Percentiles rank a stretch among this genome's conserved stretches.
These are phyloP conservation scores for Rhododendron ovatum DNA, from an alignment of 148 eudicot genomes.

Conservation along the genomic window DNA sequence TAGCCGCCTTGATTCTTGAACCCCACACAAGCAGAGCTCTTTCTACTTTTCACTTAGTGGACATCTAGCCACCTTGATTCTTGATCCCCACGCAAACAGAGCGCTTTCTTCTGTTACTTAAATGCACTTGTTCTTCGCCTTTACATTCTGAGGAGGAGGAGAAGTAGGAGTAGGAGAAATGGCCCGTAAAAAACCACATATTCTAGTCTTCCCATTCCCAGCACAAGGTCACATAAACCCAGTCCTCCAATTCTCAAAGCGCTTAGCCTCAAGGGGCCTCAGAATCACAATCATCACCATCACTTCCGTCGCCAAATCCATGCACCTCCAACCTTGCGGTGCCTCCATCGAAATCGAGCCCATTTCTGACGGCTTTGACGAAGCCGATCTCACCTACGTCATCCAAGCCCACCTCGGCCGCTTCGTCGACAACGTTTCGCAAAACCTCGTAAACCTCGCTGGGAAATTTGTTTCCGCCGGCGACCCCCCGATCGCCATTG, in stretches of 20 bases:
- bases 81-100: too few species aligned
- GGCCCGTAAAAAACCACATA: conserved; percentile 8
- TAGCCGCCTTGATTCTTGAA: too few species aligned
- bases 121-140: background rate
- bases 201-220: conserved; percentile 46
- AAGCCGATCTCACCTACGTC: background rate
- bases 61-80: too few species aligned
- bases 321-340: background rate
- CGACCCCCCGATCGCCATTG: background rate
- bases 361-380: conserved; percentile 8
- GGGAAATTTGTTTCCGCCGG: background rate
- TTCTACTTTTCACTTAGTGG: too few species aligned
- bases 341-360: background rate
- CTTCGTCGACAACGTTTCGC: background rate
- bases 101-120: background rate
- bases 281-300: conserved; percentile 34
- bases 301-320: background rate
- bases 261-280: conserved; percentile 35
- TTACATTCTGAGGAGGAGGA: background rate
- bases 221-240: conserved; percentile 69
- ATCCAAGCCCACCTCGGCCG: background rate
- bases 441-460: background rate
- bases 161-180: background rate
- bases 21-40: too few species aligned
- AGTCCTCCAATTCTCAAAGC: conserved; percentile 41